phyloP scores from a whole-genome alignment of 23 red algal species.

The Pyropia yezoensis region DNA sequence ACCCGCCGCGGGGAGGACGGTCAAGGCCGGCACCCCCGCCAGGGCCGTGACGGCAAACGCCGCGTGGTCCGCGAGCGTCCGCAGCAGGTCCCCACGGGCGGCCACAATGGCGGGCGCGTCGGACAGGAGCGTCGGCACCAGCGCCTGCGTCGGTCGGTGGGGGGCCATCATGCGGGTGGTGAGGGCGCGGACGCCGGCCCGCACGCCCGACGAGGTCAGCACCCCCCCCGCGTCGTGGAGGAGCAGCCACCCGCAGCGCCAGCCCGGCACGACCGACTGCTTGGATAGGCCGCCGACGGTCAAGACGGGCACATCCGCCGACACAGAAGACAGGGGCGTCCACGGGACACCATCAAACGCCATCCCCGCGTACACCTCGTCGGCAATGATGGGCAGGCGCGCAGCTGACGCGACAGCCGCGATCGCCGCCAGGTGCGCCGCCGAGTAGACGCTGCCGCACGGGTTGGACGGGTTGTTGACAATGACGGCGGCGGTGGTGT shows the following conservation, averaged over 20 bases:
- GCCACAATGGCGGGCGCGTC: slow-evolving; percentile 13
- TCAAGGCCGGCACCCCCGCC: slow-evolving; percentile 25
- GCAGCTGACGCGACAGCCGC: slow-evolving; percentile 36
- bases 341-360: slow-evolving; percentile 43
- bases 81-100: slow-evolving; percentile 19
- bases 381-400: slow-evolving; percentile 75
- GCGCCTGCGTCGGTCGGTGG: slow-evolving; percentile 57
- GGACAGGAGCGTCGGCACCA: slow-evolving; percentile 49
- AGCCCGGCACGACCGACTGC: slow-evolving; percentile 88
- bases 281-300: slow-evolving; percentile 75
- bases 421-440: slow-evolving; percentile 52
- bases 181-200: slow-evolving; percentile 54
- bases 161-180: slow-evolving; percentile 88
- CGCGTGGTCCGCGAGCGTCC: slow-evolving; percentile 57
- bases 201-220: slow-evolving; percentile 21
- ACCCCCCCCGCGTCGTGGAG: slow-evolving; percentile 60
- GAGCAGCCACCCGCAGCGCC: slow-evolving; percentile 87
- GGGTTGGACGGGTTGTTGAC: slow-evolving; percentile 99
- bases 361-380: slow-evolving; percentile 98
- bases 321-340: slow-evolving; percentile 27
- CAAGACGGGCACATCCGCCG: slow-evolving; percentile 75
- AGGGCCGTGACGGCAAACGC: slow-evolving; percentile 20
- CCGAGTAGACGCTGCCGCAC: slow-evolving; percentile 77
- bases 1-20: slow-evolving; percentile 44
- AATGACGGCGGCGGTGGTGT: slow-evolving; percentile 74